Evolutionary conservation across 208 protist genomes (phyloP).

Genomic region (Herpetomonas samuelpessoai): DNA sequence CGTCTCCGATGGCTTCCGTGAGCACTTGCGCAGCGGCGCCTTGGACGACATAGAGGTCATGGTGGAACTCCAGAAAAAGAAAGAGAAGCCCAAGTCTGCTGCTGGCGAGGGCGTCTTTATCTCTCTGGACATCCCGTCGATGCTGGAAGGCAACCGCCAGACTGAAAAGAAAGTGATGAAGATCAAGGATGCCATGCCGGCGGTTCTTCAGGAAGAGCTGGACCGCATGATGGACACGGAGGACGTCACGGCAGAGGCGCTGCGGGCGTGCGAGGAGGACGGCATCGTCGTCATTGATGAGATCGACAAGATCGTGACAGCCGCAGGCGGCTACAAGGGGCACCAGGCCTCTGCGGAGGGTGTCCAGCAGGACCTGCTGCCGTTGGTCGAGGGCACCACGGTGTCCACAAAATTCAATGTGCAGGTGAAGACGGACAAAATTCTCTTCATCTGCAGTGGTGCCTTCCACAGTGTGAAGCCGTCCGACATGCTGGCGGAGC

Average conservation of each 20-base stretch:
- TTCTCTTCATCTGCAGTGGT: conserved; percentile 98
- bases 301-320: conserved; percentile 98
- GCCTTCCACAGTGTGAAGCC: conserved; percentile 97
- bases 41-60: conserved; percentile 93
- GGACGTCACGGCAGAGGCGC: conserved; percentile 91
- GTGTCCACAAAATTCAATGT: conserved; percentile 97
- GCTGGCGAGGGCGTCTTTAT: conserved; percentile 83
- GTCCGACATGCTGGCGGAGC: conserved; percentile 94
- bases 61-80: conserved; percentile 91
- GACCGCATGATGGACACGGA: conserved; percentile 95
- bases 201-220: conserved; percentile 91
- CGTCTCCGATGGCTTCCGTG: conserved; percentile 90
- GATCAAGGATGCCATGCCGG: conserved; percentile 92
- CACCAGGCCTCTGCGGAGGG: conserved; percentile 95
- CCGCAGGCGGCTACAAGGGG: conserved; percentile 81
- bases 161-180: conserved; percentile 93
- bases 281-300: conserved; percentile 99
- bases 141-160: conserved; percentile 69
- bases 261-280: conserved; percentile 95
- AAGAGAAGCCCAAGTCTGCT: conserved; percentile 84
- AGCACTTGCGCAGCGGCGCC: conserved; percentile 91
- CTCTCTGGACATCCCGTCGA: conserved; percentile 80
- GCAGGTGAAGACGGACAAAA: conserved; percentile 97
- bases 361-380: conserved; percentile 98
- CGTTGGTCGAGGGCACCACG: conserved; percentile 97